Conservation (phyloP, 2,329 filamentous ascomycete genomes). For the Trichoderma hamatum region DNA sequence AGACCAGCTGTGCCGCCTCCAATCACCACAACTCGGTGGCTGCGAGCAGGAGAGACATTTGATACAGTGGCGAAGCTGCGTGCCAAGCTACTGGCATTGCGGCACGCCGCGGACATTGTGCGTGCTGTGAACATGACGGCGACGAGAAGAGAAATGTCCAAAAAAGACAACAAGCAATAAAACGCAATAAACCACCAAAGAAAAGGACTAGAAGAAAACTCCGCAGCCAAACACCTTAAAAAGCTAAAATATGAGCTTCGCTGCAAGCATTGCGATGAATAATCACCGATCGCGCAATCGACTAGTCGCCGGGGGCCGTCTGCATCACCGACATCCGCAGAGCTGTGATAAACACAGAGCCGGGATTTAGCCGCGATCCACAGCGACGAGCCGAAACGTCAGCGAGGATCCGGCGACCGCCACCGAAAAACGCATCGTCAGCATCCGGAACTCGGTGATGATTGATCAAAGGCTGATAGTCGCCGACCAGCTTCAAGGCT, state of each 20-base stretch:
- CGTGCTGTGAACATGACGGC: conserved; percentile 34
- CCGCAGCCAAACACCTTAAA: neutral
- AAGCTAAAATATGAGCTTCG: conserved; percentile 5
- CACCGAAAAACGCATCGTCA: neutral
- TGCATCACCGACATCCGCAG: conserved; percentile 20
- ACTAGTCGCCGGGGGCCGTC: conserved; percentile 10
- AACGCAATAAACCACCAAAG: neutral
- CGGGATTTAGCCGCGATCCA: conserved; percentile 3
- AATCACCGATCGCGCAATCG: conserved; percentile 25
- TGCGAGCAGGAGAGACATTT: conserved; percentile 37
- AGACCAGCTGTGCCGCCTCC: conserved; percentile 69
- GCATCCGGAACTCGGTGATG: conserved; percentile 13
- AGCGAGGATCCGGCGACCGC: neutral
- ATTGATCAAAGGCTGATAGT: neutral
- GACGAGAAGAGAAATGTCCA: neutral
- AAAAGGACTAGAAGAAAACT: neutral
- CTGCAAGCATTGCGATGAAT: conserved; percentile 1
- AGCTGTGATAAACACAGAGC: neutral
- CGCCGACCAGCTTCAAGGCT: neutral
- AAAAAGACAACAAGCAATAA: neutral
- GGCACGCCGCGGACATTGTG: conserved; percentile 27
- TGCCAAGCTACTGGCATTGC: conserved; percentile 25
- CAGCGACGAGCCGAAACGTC: conserved; percentile 17
- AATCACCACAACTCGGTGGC: conserved; percentile 67
- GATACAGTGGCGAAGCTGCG: conserved; percentile 30